Conservation (phyloP, 2,329 filamentous ascomycete genomes). For the Myotisia sp. region DNA sequence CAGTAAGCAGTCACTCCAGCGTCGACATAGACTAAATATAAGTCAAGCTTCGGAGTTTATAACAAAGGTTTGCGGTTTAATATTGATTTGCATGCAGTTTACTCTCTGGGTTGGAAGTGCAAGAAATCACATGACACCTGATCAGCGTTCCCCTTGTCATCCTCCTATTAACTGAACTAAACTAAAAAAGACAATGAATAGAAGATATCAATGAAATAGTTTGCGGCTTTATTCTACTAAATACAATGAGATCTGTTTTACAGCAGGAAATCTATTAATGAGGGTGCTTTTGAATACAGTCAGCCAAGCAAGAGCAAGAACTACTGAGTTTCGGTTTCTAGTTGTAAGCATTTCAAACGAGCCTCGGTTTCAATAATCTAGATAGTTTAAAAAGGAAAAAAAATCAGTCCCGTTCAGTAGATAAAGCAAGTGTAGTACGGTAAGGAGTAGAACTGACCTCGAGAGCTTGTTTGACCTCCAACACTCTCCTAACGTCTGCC, state of each 20-base stretch:
- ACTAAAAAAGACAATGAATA: neutral
- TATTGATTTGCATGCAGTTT: too few species aligned
- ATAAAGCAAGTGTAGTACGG: neutral
- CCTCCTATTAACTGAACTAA: too few species aligned
- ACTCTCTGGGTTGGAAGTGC: too few species aligned
- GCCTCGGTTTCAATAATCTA: constrained; percentile 84
- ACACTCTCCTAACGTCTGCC: constrained; percentile 71
- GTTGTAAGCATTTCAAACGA: constrained; percentile 69
- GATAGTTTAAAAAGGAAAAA: constrained; percentile 1
- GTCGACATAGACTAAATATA: too few species aligned
- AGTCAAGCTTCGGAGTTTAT: too few species aligned
- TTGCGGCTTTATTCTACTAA: constrained; percentile 2
- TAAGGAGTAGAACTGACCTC: constrained; percentile 47
- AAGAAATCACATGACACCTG: too few species aligned
- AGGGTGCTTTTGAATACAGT: constrained; percentile 22
- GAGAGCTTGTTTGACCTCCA: constrained; percentile 91
- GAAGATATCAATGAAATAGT: neutral
- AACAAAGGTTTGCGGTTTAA: too few species aligned
- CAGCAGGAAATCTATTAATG: constrained; percentile 8
- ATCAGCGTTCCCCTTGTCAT: too few species aligned
- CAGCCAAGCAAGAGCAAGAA: constrained; percentile 18
- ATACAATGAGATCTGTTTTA: constrained; percentile 6
- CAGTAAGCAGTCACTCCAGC: too few species aligned
- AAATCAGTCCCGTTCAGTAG: constrained; percentile 3
- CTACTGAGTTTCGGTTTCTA: constrained; percentile 42